Base-by-base conservation (phyloP, 139 green algal species). In the Chlamydomonas sp. region DNA sequence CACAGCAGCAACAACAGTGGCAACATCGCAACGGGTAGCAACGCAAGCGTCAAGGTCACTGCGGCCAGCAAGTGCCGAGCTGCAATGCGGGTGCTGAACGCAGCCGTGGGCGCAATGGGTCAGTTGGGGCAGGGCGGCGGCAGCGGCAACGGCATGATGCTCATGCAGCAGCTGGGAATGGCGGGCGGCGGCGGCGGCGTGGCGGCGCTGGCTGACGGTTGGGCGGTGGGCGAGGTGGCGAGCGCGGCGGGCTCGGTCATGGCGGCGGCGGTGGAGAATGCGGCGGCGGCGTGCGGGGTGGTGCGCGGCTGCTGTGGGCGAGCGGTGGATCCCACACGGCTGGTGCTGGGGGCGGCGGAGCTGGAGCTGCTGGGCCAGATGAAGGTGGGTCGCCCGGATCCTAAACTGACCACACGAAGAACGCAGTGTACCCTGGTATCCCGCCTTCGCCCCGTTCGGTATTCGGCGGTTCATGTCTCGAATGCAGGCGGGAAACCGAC, bases 341-440 rank as follows among this genome's bases (percentile, higher is more conserved):
- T 85, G 80, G 80, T 85, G 58, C 66, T 85, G 58, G 15, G 18
- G 0, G 68, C n/a, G 2, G 59, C 31, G 17, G 80, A 85, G 80
- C 58, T 85, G 80, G 18, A 16, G 58, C 58, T 78, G 80, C 68
- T 85, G 80, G 63, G 58, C 58, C 18, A n/a, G 58, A 60, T 85
- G 58, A 63, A 59, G 80, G 80, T 85, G 16, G 9, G 67, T n/a
- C 17, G 18, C 18, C 78, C 10, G 31, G 31, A 49, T 49, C 31
- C 31, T 49, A 49, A 49, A 49, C 31, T 49, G 31, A 49, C 31
- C 31, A 49, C 31, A 49, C 31, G 31, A 49, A 49, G 31, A 49
- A 49, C 31, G 31, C 31, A 49, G 31, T 49, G 31, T 49, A 49
- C 31, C 31, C 31, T 49, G 31, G 31, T 49, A 49, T 49, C 31